Conservation (phyloP, 2,329 filamentous ascomycete species). For the Polytolypa hystricis region DNA sequence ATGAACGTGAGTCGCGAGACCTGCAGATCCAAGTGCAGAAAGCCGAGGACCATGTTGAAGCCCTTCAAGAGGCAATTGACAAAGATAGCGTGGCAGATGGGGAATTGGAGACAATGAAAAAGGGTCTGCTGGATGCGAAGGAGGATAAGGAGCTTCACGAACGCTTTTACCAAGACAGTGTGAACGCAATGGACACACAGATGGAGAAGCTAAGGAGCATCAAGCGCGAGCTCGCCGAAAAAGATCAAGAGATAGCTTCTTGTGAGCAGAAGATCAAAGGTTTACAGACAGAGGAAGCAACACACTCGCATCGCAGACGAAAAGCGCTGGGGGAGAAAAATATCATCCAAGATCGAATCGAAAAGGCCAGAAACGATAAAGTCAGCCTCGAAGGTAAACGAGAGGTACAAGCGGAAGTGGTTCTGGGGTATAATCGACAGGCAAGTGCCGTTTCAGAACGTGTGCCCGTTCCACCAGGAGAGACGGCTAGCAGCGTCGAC, state of each 20-base stretch:
- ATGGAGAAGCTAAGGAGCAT: slow-evolving; percentile 26
- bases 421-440: slow-evolving; percentile 45
- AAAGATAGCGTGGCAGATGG: slow-evolving; percentile 52
- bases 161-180: slow-evolving; percentile 39
- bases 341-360: slow-evolving; percentile 41
- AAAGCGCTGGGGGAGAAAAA: slow-evolving; percentile 54
- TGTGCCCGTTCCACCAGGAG: slow-evolving; percentile 52
- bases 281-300: slow-evolving; percentile 46
- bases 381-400: slow-evolving; percentile 37
- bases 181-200: slow-evolving; percentile 34
- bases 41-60: slow-evolving; percentile 51
- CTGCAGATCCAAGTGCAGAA: slow-evolving; percentile 48
- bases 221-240: slow-evolving; percentile 25
- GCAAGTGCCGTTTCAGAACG: slow-evolving; percentile 47
- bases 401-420: slow-evolving; percentile 36
- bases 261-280: slow-evolving; percentile 25
- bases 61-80: slow-evolving; percentile 55
- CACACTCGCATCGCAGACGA: slow-evolving; percentile 39
- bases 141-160: slow-evolving; percentile 33
- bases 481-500: slow-evolving; percentile 46
- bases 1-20: slow-evolving; percentile 36
- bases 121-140: slow-evolving; percentile 47
- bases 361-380: slow-evolving; percentile 39
- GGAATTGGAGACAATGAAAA: slow-evolving; percentile 48
- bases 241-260: slow-evolving; percentile 24